Percentiles rank a stretch among this genome's conserved stretches.
These are phyloP conservation scores for Malassezia vespertilionis DNA, from an alignment of 1,284 basidiomycete genomes.

Conservation along the genomic window DNA sequence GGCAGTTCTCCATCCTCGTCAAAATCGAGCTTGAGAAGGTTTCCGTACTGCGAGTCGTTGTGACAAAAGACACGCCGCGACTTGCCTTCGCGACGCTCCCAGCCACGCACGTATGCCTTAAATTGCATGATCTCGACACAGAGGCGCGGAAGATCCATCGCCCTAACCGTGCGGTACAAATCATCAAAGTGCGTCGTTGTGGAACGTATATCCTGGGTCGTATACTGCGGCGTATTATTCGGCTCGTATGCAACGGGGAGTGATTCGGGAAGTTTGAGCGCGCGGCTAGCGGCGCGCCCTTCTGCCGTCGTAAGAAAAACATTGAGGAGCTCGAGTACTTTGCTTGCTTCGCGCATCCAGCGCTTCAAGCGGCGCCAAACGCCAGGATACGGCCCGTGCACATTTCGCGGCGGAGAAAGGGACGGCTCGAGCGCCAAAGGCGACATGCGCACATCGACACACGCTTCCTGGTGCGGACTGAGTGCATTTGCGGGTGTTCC, in stretches of 20 bases:
- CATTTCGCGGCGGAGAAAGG: not conserved
- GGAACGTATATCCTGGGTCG: not conserved
- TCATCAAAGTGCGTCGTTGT: constrained; percentile 25
- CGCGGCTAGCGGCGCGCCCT: constrained; percentile 28
- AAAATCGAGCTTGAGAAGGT: constrained; percentile 34
- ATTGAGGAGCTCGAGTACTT: constrained; percentile 39
- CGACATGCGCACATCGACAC: constrained; percentile 14
- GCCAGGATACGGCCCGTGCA: constrained; percentile 36
- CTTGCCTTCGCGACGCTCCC: constrained; percentile 34
- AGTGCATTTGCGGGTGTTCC: not conserved
- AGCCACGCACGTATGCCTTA: constrained; percentile 33
- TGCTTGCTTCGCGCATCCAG: constrained; percentile 42
- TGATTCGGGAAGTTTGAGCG: constrained; percentile 19
- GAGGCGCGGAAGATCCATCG: constrained; percentile 33
- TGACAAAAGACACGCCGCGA: constrained; percentile 40
- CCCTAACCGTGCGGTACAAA: constrained; percentile 26
- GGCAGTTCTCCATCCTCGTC: constrained; percentile 13
- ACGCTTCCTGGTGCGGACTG: not conserved
- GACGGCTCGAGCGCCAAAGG: constrained; percentile 24
- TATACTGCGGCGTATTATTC: not conserved
- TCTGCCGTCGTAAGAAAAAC: constrained; percentile 26
- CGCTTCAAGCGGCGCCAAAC: constrained; percentile 45
- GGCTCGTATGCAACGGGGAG: constrained; percentile 12
- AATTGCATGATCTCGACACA: constrained; percentile 30
- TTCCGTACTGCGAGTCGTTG: constrained; percentile 44